Conservation (phyloP, 2,329 filamentous ascomycete genomes). For the Metarhizium rileyi region DNA sequence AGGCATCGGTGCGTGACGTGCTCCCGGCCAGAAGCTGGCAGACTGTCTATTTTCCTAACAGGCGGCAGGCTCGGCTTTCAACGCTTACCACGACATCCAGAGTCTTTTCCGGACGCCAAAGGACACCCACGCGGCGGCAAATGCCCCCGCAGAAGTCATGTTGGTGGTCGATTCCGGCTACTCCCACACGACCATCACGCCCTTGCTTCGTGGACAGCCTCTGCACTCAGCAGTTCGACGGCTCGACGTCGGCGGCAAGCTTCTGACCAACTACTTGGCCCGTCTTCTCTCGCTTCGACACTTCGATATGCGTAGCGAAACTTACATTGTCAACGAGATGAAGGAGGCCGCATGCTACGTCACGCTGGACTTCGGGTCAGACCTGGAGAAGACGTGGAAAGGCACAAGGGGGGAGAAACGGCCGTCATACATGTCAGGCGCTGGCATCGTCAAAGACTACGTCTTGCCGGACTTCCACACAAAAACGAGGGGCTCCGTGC, state of each 20-base stretch:
- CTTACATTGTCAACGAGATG: conserved; percentile 88
- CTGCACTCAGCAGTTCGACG: conserved; percentile 74
- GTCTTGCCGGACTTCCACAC: conserved; percentile 73
- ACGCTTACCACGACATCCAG: conserved; percentile 73
- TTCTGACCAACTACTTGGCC: conserved; percentile 86
- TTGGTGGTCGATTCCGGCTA: conserved; percentile 87
- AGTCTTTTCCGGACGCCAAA: conserved; percentile 53
- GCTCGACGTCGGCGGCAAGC: conserved; percentile 84
- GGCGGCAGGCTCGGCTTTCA: conserved; percentile 56
- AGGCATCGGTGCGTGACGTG: conserved; percentile 46
- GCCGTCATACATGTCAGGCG: conserved; percentile 37
- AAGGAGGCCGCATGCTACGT: conserved; percentile 87
- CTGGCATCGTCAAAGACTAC: conserved; percentile 74
- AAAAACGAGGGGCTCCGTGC: conserved; percentile 53
- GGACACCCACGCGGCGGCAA: conserved; percentile 29
- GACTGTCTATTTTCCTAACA: neutral
- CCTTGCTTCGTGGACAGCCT: conserved; percentile 70
- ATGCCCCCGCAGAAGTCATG: conserved; percentile 64
- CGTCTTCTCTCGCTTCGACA: conserved; percentile 83
- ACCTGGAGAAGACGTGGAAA: conserved; percentile 81
- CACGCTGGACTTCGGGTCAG: conserved; percentile 61
- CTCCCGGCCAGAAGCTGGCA: neutral
- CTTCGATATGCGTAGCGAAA: conserved; percentile 92
- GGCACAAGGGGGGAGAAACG: conserved; percentile 53
- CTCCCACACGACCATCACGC: conserved; percentile 85